Evolutionary conservation across 2,329 filamentous ascomycete genomes (phyloP).

Genomic region (Allantophomopsis lycopodina): DNA sequence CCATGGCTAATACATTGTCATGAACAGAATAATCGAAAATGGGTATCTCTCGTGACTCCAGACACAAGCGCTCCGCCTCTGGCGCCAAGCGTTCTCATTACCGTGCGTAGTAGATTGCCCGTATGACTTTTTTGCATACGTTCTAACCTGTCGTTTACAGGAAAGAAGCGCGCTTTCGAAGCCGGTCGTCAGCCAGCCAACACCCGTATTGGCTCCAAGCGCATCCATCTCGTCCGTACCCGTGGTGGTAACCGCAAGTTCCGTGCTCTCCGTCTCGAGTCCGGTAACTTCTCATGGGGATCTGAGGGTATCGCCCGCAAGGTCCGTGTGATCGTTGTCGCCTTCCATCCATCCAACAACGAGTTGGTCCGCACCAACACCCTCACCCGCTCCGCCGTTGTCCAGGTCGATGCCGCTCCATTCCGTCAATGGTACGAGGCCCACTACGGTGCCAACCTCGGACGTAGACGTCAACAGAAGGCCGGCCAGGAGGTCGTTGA

Average conservation of each 20-base stretch:
- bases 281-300: constrained; percentile 98
- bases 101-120: constrained; percentile 64
- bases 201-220: constrained; percentile 97
- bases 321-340: constrained; percentile 96
- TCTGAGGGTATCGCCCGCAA: constrained; percentile 97
- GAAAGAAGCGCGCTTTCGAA: constrained; percentile 99
- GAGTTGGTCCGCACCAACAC: constrained; percentile 99
- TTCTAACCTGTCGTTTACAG: constrained; percentile 58
- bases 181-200: constrained; percentile 98
- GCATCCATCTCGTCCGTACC: constrained; percentile 92
- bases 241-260: constrained; percentile 99
- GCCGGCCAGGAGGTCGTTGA: constrained; percentile 24
- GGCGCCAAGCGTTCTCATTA: constrained; percentile 95
- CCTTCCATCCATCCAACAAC: constrained; percentile 99
- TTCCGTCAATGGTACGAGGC: constrained; percentile 99
- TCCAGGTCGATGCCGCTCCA: constrained; percentile 96
- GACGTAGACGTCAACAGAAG: constrained; percentile 86
- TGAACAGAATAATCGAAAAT: constrained; percentile 44
- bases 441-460: constrained; percentile 87
- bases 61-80: constrained; percentile 99
- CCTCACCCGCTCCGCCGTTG: constrained; percentile 95
- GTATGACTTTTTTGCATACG: constrained; percentile 47
- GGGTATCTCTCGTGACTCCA: constrained; percentile 99
- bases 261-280: constrained; percentile 96
- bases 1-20: no score